Conservation (phyloP, 495 filamentous ascomycete genomes). For the Xylaria intraflava region DNA sequence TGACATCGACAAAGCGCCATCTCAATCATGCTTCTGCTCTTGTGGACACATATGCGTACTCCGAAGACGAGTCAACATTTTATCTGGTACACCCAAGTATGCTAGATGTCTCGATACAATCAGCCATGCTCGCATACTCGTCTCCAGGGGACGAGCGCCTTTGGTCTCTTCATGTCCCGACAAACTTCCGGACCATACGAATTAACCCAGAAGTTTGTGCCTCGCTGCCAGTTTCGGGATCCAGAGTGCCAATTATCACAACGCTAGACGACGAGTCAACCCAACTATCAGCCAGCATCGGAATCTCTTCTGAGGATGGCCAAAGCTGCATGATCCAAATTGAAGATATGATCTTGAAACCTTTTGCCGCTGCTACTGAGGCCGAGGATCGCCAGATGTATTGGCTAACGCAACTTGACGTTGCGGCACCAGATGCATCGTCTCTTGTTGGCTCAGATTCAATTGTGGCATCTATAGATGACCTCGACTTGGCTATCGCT, state of each 20-base stretch:
- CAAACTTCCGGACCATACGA: slow-evolving; percentile 9
- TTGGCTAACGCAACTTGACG: not conserved
- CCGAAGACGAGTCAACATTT: not conserved
- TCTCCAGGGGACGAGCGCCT: slow-evolving; percentile 19
- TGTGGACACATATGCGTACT: not conserved
- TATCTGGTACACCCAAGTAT: slow-evolving; percentile 23
- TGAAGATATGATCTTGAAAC: slow-evolving; percentile 17
- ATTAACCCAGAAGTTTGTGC: slow-evolving; percentile 12
- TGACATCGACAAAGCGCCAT: slow-evolving; percentile 2
- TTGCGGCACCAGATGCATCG: not conserved
- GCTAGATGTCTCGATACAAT: slow-evolving; percentile 26
- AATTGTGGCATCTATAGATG: not conserved
- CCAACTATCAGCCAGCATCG: slow-evolving; percentile 15
- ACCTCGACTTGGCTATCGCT: not conserved
- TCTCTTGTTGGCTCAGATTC: not conserved
- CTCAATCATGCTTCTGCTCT: slow-evolving; percentile 1
- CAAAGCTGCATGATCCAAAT: slow-evolving; percentile 22
- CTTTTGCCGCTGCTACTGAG: slow-evolving; percentile 3
- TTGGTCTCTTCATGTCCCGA: slow-evolving; percentile 20
- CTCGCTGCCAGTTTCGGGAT: not conserved
- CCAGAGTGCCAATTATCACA: not conserved
- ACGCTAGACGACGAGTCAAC: not conserved
- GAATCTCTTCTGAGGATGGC: slow-evolving; percentile 14
- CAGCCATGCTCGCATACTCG: slow-evolving; percentile 18
- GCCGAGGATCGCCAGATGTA: slow-evolving; percentile 8